phyloP scores from a whole-genome alignment of 164 flowering plant genomes.

The Sedum album region DNA sequence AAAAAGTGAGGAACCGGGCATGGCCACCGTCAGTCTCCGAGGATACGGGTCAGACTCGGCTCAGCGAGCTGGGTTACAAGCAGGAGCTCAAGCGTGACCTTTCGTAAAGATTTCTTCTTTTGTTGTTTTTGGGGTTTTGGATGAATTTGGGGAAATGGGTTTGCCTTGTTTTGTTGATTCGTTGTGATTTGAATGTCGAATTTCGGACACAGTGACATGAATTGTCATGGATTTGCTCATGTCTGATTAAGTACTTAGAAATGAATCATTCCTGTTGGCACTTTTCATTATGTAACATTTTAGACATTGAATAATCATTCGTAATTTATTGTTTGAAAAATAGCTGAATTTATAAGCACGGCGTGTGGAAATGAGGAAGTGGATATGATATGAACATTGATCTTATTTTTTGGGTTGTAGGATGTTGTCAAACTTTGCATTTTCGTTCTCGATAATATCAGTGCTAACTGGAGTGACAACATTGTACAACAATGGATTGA shows the following conservation, averaged over 20 bases:
- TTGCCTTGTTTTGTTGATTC: constrained; percentile 10
- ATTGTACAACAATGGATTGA: constrained; percentile 53
- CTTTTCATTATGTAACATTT: no score
- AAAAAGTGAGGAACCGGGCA: constrained; percentile 12
- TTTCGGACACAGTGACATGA: no score
- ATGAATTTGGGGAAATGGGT: background rate
- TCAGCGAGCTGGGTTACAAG: constrained; percentile 77
- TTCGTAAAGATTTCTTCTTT: constrained; percentile 38
- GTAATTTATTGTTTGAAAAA: background rate
- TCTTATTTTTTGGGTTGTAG: background rate
- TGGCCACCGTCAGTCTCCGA: constrained; percentile 13
- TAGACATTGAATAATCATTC: no score
- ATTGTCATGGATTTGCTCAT: background rate
- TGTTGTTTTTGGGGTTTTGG: background rate
- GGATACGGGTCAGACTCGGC: constrained; percentile 67
- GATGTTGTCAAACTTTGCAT: constrained; percentile 49
- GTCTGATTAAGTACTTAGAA: no score
- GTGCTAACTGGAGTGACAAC: constrained; percentile 80
- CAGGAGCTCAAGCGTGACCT: constrained; percentile 92
- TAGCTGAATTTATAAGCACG: no score
- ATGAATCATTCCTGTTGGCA: constrained; percentile 26
- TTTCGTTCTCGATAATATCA: constrained; percentile 62
- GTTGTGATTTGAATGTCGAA: background rate
- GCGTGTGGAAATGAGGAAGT: background rate
- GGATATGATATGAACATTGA: background rate